phyloP scores from a whole-genome alignment of 495 filamentous ascomycete genomes.

The Aspergillus olivimuriae region DNA sequence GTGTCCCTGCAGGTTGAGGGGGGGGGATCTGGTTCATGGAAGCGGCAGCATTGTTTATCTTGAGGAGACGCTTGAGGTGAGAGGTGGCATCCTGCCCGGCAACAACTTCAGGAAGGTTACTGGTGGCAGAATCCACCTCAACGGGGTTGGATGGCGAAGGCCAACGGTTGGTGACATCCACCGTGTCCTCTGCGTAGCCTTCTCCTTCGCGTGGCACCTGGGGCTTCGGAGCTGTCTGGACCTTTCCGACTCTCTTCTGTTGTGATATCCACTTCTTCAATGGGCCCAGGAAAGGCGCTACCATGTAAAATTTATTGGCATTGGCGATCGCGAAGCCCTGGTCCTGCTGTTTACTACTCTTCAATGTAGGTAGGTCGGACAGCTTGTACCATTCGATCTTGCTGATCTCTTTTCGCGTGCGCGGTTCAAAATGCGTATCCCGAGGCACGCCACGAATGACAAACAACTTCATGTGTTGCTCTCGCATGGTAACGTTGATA shows the following conservation, averaged over 20 bases:
- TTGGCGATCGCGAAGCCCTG: constrained; percentile 49
- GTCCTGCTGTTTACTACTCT: constrained; percentile 55
- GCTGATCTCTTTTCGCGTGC: constrained; percentile 94
- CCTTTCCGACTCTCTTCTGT: no score
- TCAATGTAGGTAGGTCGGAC: constrained; percentile 77
- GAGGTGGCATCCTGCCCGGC: constrained; percentile 45
- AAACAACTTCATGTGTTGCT: constrained; percentile 87
- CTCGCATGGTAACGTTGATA: constrained; percentile 81
- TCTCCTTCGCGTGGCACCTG: no score
- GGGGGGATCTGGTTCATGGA: constrained; percentile 6
- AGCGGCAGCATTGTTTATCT: constrained; percentile 42
- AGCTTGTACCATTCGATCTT: constrained; percentile 90
- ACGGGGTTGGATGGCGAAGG: no score
- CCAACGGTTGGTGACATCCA: no score
- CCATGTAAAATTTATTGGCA: constrained; percentile 94
- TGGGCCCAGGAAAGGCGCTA: constrained; percentile 80
- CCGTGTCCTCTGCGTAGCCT: no score
- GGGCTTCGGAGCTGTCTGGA: no score
- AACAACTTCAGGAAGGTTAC: constrained; percentile 37
- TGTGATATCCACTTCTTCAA: constrained; percentile 86
- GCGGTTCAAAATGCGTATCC: constrained; percentile 79
- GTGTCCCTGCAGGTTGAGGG: constrained; percentile 6
- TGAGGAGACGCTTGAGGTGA: constrained; percentile 58
- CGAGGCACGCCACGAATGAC: constrained; percentile 82
- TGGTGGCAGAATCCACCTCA: constrained; percentile 22